phyloP scores from a whole-genome alignment of 352 stramenopile species.

The Pythium utonaiense region DNA sequence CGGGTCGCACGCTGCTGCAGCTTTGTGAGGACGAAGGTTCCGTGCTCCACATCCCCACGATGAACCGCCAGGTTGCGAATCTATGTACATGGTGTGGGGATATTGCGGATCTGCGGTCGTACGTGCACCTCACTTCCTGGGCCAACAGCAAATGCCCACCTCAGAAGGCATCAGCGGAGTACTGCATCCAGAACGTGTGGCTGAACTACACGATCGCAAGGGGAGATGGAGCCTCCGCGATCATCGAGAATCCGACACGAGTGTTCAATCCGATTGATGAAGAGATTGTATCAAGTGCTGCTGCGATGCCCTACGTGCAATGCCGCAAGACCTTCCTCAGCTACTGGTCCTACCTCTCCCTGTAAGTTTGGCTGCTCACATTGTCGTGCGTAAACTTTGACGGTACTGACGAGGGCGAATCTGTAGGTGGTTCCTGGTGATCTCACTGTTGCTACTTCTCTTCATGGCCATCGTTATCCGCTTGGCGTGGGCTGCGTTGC shows the following conservation, averaged over 20 bases:
- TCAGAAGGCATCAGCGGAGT: slow-evolving; percentile 5
- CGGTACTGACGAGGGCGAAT: neutral
- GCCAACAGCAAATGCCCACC: slow-evolving; percentile 24
- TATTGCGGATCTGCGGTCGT: slow-evolving; percentile 20
- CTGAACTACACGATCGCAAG: slow-evolving; percentile 8
- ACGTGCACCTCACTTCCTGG: slow-evolving; percentile 24
- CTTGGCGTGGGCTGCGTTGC: slow-evolving; percentile 20
- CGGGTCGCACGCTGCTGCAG: slow-evolving; percentile 9
- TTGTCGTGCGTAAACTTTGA: neutral
- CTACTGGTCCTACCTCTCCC: slow-evolving; percentile 29
- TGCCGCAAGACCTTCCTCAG: slow-evolving; percentile 24
- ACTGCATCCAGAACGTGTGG: slow-evolving; percentile 19
- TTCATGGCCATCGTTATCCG: slow-evolving; percentile 24
- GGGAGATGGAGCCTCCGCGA: neutral
- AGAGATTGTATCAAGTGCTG: neutral
- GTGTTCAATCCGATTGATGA: neutral
- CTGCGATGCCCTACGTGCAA: slow-evolving; percentile 18
- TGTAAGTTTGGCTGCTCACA: slow-evolving; percentile 1
- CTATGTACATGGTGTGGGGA: slow-evolving; percentile 26
- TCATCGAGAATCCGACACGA: slow-evolving; percentile 1
- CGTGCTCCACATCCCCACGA: slow-evolving; percentile 12
- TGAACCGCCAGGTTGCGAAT: slow-evolving; percentile 12
- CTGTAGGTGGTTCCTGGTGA: slow-evolving; percentile 22
- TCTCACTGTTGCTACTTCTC: slow-evolving; percentile 8
- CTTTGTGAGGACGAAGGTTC: slow-evolving; percentile 25